Base-by-base conservation (phyloP, 169 alveolate species). In the Amoebophrya sp. region DNA sequence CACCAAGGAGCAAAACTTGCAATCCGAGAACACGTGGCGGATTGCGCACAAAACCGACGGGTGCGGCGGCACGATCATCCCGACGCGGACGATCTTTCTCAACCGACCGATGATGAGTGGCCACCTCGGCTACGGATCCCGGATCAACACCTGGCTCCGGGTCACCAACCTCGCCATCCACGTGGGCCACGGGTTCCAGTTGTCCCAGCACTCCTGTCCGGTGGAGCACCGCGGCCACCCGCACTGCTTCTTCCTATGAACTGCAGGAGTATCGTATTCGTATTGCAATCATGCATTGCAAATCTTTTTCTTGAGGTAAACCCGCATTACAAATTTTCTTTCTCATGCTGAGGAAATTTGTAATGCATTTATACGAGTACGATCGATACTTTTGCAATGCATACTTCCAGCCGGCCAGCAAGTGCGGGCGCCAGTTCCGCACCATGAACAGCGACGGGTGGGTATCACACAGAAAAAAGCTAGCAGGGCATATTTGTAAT, bases 181-280 rank as follows among this genome's bases (percentile, higher is more conserved):
- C 83, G 83, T 66, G 83, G 83, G 83, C 39, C 83, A 66, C 83
- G 83, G 83, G 1, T 66, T 66, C 83, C 83, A 66, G 35, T 25
- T 66, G 35, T 66, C 83, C 29, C 83, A 66, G 83, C 83, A 66
- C 83, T 25, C 39, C 83, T 66, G 83, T 25, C 83, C 83, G 10
- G 83, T 66, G 32, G 83, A 66, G 83, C 83, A 66, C 35, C 83
- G 83, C 35, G 83, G 83, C 29, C 83, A 25, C 39, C 39, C 83
- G 38, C 83, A 66, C 35, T 66, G 83, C 83, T 66, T 66, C 83
- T 66, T 66, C n/a, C n/a, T n/a, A n/a, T n/a, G n/a, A n/a, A n/a
- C n/a, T n/a, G n/a, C n/a, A n/a, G n/a, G n/a, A n/a, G n/a, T n/a
- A n/a, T n/a, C n/a, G n/a, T n/a, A n/a, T n/a, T n/a, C n/a, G n/a